Evolutionary conservation across 2,329 filamentous ascomycete genomes (phyloP), one percentile per base, ranked within the genome.

Genomic region (Eutypa lata): DNA sequence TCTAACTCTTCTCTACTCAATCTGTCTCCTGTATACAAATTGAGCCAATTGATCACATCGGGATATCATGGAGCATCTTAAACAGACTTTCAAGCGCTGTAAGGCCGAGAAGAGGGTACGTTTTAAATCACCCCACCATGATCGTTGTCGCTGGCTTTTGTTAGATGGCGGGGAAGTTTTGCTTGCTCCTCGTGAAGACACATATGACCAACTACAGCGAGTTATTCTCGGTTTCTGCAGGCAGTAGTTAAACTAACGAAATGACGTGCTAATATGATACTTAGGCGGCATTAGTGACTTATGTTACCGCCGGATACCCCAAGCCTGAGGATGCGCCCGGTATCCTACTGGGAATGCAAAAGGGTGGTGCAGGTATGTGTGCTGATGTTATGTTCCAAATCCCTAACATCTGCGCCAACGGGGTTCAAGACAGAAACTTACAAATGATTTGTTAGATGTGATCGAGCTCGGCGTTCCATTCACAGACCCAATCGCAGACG

Each of bases 381-480:
- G n/a, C 49, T 54, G 52, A 51, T 44, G 38, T 55, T 54, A 22
- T 37, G 3, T 10, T 26, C 18, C 4, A 22, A 45, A 47, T 48
- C n/a, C n/a, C n/a, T n/a, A n/a, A n/a, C n/a, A n/a, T n/a, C n/a
- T n/a, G n/a, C n/a, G n/a, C n/a, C n/a, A n/a, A n/a, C n/a, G n/a
- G n/a, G n/a, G 14, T 35, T 8, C 31, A 8, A 35, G 31, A 35
- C 31, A 8, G 31, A 35, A 35, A 54, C 52, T 56, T 53, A 56
- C 52, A n/a, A n/a, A 46, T 10, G 10, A 31, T 31, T 5, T 31
- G n/a, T 10, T 31, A 91, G 94, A 99, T 72, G 79, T 99, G 55
- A 95, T 99, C 66, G 94, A 99, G 73, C 85, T 99, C 61, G 94
- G 93, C 58, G 86, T 96, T 52, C 94, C 94, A 49, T 99, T 99